Evolutionary conservation across 2,329 filamentous ascomycete species (phyloP), one percentile per base, ranked within the genome.

Genomic region (Fusarium clavum): DNA sequence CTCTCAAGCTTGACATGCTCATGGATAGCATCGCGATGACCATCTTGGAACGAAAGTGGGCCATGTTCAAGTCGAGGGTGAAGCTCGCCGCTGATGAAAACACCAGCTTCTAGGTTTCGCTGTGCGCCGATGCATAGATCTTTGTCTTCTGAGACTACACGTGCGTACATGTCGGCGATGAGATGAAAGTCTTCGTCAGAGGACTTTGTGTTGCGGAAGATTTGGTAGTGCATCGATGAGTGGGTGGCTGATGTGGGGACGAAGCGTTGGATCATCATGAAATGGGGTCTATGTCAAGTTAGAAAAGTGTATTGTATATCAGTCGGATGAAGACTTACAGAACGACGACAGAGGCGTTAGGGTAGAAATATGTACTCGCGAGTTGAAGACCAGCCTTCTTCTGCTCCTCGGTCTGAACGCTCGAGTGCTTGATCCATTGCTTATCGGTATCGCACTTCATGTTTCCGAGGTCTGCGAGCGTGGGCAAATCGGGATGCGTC

Each of bases 241-340:
- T 27, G 13, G 5, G 55, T 18, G 13, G 66, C 54, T 4, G 60
- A 63, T 16, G 40, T 53, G 10, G 66, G 66, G 24, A 69, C 53
- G 32, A 69, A 69, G 1, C 67, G 63, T 6, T 69, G 66, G 2
- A 69, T 70, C 66, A 69, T 69, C 66, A 69, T 69, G 25, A 69
- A 69, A 25, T 69, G 66, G 1, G 66, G 66, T 9, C 66, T 70
- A 3, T 10, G 5, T 5, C 0, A 4, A 1, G 25, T 66, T 22
- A 43, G 44, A 12, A 10, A 13, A 5, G 1, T 5, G 2, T 12
- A 8, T 9, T n/a, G 3, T 2, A 8, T n/a, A n/a, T n/a, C 18
- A 16, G 20, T 2, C 32, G 12, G 2, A 9, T 9, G 1, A 1
- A 2, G 3, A 65, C 68, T 71, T 34, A 70, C 68, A 68, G 46